Evolutionary conservation across 2,329 filamentous ascomycete genomes (phyloP).

Genomic region (Fusarium irregulare): DNA sequence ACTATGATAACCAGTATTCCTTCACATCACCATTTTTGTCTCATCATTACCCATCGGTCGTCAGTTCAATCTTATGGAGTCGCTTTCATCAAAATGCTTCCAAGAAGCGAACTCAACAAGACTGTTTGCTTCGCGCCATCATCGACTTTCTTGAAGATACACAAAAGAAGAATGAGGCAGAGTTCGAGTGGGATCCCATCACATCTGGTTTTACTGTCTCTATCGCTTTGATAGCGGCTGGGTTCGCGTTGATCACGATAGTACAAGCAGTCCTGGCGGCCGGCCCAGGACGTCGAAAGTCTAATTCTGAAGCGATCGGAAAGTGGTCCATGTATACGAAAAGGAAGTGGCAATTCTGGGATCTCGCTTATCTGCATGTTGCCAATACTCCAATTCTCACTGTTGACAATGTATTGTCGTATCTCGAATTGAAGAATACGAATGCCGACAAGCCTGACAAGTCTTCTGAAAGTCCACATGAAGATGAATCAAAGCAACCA

Average conservation of each 20-base stretch:
- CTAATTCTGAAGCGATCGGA: fast-evolving
- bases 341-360: not conserved
- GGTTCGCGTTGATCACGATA: fast-evolving
- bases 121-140: not conserved
- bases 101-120: fast-evolving
- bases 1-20: too few species aligned
- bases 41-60: too few species aligned
- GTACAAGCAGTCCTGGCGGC: fast-evolving
- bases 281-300: not conserved
- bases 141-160: fast-evolving
- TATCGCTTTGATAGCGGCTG: not conserved
- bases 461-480: too few species aligned
- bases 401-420: fast-evolving
- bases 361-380: fast-evolving
- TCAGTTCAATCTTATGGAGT: not conserved
- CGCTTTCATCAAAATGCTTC: fast-evolving
- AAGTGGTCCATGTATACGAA: fast-evolving
- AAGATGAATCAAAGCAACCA: too few species aligned
- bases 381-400: not conserved
- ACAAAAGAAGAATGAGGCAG: fast-evolving
- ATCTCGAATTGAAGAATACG: too few species aligned
- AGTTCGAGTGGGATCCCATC: not conserved
- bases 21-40: too few species aligned
- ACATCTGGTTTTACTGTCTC: fast-evolving
- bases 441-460: too few species aligned